Percentiles rank a stretch among this genome's conserved stretches.
These are phyloP conservation scores for Microbotryum silenes-acaulis DNA, from an alignment of 1,284 basidiomycete species.

Conservation along the genomic window DNA sequence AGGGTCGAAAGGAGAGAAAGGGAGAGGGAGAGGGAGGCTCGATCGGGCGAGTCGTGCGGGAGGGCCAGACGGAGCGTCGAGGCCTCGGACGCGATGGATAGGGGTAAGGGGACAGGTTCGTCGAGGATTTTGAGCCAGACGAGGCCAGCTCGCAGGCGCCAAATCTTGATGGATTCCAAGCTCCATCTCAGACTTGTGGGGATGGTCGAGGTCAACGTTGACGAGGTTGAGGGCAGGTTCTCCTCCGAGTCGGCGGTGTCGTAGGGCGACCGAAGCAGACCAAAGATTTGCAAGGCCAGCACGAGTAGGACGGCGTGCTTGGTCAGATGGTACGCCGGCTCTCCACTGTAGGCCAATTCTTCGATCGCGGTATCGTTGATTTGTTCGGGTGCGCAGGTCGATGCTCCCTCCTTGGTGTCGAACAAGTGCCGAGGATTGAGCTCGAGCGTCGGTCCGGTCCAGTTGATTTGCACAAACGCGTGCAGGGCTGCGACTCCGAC, in stretches of 20 bases:
- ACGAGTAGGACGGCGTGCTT: slow-evolving; percentile 63
- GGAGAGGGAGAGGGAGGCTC: slow-evolving; percentile 66
- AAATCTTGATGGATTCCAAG: slow-evolving; percentile 47
- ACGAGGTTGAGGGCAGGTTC: slow-evolving; percentile 65
- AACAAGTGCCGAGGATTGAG: slow-evolving; percentile 45
- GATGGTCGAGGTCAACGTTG: slow-evolving; percentile 58
- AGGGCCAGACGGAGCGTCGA: slow-evolving; percentile 18
- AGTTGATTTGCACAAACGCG: slow-evolving; percentile 87
- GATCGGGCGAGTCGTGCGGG: slow-evolving; percentile 20
- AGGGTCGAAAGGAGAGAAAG: slow-evolving; percentile 70
- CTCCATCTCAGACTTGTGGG: slow-evolving; percentile 43
- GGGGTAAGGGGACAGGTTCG: slow-evolving; percentile 62
- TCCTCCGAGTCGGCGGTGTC: slow-evolving; percentile 58
- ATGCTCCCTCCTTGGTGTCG: slow-evolving; percentile 48
- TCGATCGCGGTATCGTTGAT: slow-evolving; percentile 61
- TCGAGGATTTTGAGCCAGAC: slow-evolving; percentile 81
- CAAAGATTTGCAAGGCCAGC: slow-evolving; percentile 64
- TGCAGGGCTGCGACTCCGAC: slow-evolving; percentile 74
- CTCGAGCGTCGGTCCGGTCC: slow-evolving; percentile 86
- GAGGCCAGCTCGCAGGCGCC: slow-evolving; percentile 65
- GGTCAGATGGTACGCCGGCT: slow-evolving; percentile 92
- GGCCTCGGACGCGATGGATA: slow-evolving; percentile 44
- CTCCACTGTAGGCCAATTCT: slow-evolving; percentile 74
- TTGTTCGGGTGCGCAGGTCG: slow-evolving; percentile 42
- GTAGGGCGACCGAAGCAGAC: slow-evolving; percentile 45